Percentiles rank a stretch among this genome's conserved stretches.
phyloP scores from a whole-genome alignment of 73 alveolate species.

The Tetrahymena borealis region DNA sequence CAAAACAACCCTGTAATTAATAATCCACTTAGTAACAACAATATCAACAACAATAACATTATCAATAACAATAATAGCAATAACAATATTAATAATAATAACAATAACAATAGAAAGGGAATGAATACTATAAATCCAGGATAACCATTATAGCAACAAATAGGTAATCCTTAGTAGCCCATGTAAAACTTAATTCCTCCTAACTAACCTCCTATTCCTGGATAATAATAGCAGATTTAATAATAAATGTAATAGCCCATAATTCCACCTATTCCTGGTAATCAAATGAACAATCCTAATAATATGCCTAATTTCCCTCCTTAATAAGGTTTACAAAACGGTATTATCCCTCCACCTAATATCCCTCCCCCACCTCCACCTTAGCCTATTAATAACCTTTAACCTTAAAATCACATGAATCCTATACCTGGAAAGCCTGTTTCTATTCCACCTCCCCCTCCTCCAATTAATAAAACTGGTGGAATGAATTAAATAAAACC shows the following conservation, averaged over 20 bases:
- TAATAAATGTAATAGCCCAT: neutral
- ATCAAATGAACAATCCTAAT: neutral
- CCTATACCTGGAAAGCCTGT: neutral
- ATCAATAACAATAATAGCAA: neutral
- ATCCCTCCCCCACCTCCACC: conserved; percentile 6
- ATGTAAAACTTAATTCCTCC: neutral
- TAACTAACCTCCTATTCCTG: neutral
- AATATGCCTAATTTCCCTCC: neutral
- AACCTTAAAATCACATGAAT: neutral
- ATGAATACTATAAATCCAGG: too few species aligned
- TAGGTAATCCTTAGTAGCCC: neutral
- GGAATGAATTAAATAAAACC: neutral
- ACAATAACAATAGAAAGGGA: neutral
- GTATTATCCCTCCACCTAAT: neutral
- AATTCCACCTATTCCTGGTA: neutral
- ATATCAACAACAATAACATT: neutral
- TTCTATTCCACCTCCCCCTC: neutral
- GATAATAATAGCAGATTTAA: neutral
- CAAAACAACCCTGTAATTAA: neutral
- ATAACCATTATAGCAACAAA: neutral
- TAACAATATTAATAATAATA: neutral
- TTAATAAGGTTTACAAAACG: neutral
- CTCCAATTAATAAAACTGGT: neutral
- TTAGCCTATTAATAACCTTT: neutral
- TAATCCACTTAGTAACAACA: neutral